phyloP scores from a whole-genome alignment of 192 early-diverging fungal species.

The Neocallimastix lanati region DNA sequence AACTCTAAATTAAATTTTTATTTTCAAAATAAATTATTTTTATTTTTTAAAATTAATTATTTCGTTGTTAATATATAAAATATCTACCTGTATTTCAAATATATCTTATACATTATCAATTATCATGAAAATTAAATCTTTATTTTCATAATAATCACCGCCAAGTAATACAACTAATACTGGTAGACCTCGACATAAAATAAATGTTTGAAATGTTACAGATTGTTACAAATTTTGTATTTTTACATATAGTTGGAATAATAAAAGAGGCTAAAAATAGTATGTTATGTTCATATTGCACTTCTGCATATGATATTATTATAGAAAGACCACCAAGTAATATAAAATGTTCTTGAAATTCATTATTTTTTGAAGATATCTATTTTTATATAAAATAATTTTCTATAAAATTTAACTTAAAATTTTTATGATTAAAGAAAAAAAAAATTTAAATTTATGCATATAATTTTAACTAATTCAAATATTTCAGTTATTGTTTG shows the following conservation, averaged over 20 bases:
- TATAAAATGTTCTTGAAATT: constrained; percentile 26
- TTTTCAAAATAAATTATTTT: too few species aligned
- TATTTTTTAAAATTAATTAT: too few species aligned
- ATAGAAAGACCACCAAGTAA: constrained; percentile 31
- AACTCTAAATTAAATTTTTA: constrained; percentile 9
- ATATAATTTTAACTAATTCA: neutral
- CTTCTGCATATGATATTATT: constrained; percentile 20
- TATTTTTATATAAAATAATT: too few species aligned
- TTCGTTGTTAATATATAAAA: too few species aligned
- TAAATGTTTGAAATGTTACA: constrained; percentile 31
- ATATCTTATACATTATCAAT: constrained; percentile 27
- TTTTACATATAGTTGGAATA: constrained; percentile 22
- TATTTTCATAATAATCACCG: constrained; percentile 20
- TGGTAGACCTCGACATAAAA: constrained; percentile 30
- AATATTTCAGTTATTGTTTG: neutral
- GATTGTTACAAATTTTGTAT: constrained; percentile 18
- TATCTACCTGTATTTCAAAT: constrained; percentile 25
- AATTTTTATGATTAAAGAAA: too few species aligned
- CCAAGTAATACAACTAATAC: constrained; percentile 24
- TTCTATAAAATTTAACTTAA: too few species aligned
- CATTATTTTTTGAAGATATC: neutral
- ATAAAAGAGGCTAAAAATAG: constrained; percentile 24
- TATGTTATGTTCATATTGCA: constrained; percentile 12
- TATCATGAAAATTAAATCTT: constrained; percentile 25
- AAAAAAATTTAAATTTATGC: too few species aligned